phyloP scores from a whole-genome alignment of 306 rosid genomes.

The Cicer arietinum region DNA sequence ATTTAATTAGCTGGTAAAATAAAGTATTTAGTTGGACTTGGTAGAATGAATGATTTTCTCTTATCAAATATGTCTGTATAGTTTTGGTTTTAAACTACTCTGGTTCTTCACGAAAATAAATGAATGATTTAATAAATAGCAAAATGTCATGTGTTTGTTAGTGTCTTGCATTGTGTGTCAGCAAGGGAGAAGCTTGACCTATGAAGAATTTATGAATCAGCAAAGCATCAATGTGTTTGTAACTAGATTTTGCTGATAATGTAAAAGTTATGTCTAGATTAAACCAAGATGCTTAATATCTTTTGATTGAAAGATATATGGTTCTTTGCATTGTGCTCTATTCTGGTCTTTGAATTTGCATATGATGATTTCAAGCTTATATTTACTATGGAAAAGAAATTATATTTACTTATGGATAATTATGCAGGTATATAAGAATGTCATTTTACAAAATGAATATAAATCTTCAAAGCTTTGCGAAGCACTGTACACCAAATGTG shows the following conservation, averaged over 20 bases:
- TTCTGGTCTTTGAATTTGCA: conserved; percentile 16
- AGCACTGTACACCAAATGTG: conserved; percentile 69
- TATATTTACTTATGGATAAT: conserved; percentile 28
- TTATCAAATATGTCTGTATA: conserved; percentile 3
- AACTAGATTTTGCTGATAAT: conserved; percentile 14
- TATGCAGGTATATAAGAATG: conserved; percentile 61
- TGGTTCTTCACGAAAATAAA: conserved; percentile 4
- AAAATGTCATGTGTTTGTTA: background rate
- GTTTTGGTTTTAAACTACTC: background rate
- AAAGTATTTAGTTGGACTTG: background rate
- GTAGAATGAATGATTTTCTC: conserved; percentile 9
- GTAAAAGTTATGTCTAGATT: conserved; percentile 1
- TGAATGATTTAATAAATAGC: background rate
- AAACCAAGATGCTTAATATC: conserved; percentile 15
- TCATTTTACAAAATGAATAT: conserved; percentile 65
- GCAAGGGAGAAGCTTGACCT: conserved; percentile 15
- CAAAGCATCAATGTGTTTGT: background rate
- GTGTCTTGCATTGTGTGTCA: background rate
- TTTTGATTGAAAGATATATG: conserved; percentile 16
- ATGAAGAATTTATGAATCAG: background rate
- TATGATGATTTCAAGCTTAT: conserved; percentile 26
- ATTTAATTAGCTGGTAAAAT: conserved; percentile 1
- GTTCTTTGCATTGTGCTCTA: conserved; percentile 9
- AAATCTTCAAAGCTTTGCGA: conserved; percentile 83
- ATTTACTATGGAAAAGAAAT: conserved; percentile 28